Conservation (phyloP, 805 yeast species). For the Candida ascalaphidarum region DNA sequence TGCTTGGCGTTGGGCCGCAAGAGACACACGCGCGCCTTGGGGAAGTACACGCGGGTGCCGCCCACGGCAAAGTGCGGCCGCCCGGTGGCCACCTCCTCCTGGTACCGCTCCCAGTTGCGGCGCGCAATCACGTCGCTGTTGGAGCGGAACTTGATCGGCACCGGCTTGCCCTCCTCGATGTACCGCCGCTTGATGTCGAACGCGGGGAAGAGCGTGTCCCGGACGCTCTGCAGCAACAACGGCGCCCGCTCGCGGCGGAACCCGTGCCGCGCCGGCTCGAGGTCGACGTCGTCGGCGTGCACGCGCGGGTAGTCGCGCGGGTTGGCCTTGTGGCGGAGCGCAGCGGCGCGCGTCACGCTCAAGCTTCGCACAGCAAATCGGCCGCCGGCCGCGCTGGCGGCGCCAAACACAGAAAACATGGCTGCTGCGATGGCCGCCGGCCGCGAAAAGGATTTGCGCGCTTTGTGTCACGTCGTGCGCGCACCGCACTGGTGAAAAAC, state of each 20-base stretch:
- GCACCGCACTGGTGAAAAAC: constrained; percentile 1
- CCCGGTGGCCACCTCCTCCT: constrained; percentile 49
- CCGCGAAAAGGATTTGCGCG: no score
- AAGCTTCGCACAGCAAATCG: not conserved
- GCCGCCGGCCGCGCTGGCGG: constrained; percentile 6
- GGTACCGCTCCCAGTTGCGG: constrained; percentile 28
- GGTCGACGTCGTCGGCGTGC: constrained; percentile 27
- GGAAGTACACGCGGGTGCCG: constrained; percentile 68
- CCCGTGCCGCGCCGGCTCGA: constrained; percentile 29
- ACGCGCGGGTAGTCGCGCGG: constrained; percentile 30
- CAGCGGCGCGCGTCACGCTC: constrained; percentile 4
- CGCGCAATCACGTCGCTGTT: constrained; percentile 27
- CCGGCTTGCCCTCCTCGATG: constrained; percentile 29
- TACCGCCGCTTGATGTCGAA: constrained; percentile 25
- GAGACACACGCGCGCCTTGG: constrained; percentile 72
- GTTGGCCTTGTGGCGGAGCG: constrained; percentile 21
- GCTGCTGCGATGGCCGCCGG: no score
- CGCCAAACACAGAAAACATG: constrained; percentile 1
- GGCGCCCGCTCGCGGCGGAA: constrained; percentile 31
- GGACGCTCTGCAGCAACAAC: constrained; percentile 28
- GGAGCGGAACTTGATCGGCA: constrained; percentile 30
- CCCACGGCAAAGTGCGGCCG: constrained; percentile 82
- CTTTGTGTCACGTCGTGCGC: no score
- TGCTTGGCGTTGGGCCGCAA: constrained; percentile 92
- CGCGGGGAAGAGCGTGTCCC: constrained; percentile 32